These are phyloP conservation scores for Brettanomyces naardenensis DNA, from an alignment of 805 yeast genomes.

Conservation along the genomic window DNA sequence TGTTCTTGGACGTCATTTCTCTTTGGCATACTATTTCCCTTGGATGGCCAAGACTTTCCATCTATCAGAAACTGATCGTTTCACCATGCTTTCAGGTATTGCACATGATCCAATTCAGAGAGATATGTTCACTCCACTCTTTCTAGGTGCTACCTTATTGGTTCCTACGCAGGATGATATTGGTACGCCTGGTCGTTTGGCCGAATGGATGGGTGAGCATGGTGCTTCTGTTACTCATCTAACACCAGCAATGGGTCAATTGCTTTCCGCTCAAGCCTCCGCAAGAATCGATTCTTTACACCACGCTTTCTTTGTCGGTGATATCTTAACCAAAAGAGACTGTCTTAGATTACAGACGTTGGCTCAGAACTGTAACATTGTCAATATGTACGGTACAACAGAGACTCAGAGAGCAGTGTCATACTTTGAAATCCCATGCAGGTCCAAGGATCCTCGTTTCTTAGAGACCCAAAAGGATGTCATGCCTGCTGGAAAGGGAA, in stretches of 20 bases:
- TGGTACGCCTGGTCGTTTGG: conserved; percentile 96
- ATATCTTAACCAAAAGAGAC: conserved; percentile 93
- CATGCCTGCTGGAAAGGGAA: conserved; percentile 98
- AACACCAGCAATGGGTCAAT: conserved; percentile 99
- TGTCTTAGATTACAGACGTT: conserved; percentile 86
- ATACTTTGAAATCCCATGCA: conserved; percentile 78
- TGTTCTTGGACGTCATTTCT: conserved; percentile 95
- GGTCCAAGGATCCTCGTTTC: conserved; percentile 60
- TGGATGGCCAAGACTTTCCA: conserved; percentile 94
- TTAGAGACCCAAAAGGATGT: conserved; percentile 83
- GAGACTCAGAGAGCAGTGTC: conserved; percentile 99
- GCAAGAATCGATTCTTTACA: conserved; percentile 78
- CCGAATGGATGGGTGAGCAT: conserved; percentile 92
- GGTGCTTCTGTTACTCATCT: conserved; percentile 94
- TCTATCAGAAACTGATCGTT: conserved; percentile 70
- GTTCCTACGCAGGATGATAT: conserved; percentile 97
- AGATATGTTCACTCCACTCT: conserved; percentile 97
- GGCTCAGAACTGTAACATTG: conserved; percentile 83
- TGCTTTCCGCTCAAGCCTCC: conserved; percentile 90
- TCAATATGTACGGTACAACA: conserved; percentile 98
- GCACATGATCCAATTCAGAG: conserved; percentile 99
- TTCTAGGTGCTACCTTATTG: conserved; percentile 85
- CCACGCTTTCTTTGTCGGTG: conserved; percentile 98
- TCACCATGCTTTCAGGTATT: conserved; percentile 97
- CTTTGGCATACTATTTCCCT: conserved; percentile 94